Evolutionary conservation across 352 stramenopile species (phyloP), one percentile per base, ranked within the genome.

Genomic region (Lagenidium giganteum): DNA sequence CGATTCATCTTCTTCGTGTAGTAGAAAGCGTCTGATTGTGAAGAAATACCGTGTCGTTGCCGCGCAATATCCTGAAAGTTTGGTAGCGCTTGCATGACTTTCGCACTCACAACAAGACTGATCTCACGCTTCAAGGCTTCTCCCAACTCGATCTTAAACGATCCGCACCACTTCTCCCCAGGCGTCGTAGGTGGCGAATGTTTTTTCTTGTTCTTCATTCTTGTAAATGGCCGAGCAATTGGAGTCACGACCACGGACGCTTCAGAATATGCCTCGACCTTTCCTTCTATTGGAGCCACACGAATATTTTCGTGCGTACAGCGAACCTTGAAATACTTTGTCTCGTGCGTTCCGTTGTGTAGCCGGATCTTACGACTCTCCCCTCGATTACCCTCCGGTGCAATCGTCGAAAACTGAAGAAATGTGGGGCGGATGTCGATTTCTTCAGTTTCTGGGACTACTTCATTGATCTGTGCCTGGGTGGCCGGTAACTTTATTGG

Each of bases 1-100:
- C 79, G 81, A 33, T 83, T 85, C 21, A 68, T 60, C 31, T 72
- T 82, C 43, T 90, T 91, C 2, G 78, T 90, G 55, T 89, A 92
- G 54, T 92, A 92, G 54, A 89, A 92, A 8, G 79, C 83, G 53
- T 92, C 76, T 1, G 76, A 86, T 23, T 92, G 79, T 13, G 67
- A 70, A 21, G 69, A 87, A 18, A 92, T 58, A 4, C 72, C 59
- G 27, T 92, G 79, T 1, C 70, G 64, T 32, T 56, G 67, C 33
- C 79, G 74, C 16, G 71, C 76, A 23, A 80, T 69, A 22, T 83
- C 61, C 23, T 85, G 67, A 29, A 87, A 87, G 2, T 45, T 49
- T 3, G 79, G 76, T 25, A 92, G 46, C 20, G 41, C 40, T 20
- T 47, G 39, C 13, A 87, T 49, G 26, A 68, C 43, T 32, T 51